Base-by-base conservation (phyloP, 164 flowering plant species). In the Echeveria elegans region DNA sequence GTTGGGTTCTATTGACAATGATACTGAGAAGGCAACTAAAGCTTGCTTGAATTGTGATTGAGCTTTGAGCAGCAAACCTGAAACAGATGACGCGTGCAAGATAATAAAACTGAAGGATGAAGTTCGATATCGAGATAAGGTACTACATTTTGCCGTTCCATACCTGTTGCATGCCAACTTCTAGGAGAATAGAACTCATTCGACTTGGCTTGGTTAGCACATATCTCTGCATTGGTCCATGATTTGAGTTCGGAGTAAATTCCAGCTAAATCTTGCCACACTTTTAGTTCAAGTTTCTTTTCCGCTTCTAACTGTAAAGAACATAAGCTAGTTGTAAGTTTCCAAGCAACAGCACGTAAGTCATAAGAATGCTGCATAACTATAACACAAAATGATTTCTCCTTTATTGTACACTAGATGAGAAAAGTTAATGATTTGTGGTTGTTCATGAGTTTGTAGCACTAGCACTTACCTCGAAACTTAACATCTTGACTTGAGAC, bases 91-190 rank as follows among this genome's bases (percentile, higher is more conserved):
- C 15, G 31, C 64, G 34, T 15, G n/a, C 10, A 63, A n/a, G 40
- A 36, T n/a, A 9, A 63, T 19, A n/a, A 63, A 36, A 7, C 23
- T 5, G 65, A 11, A 60, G 18, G 6, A 61, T 18, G 21, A 62
- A 31, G 41, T 28, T 19, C 29, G 26, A 47, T 2, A 47, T 6
- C 26, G 16, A 18, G 52, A 52, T 21, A 19, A 11, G 6, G 14
- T 5, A 15, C n/a, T 29, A 16, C 16, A 28, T 5, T 23, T 21
- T 34, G 60, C 41, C 29, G 0, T 9, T 65, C 68, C 36, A 26
- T 37, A 93, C 99, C 99, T 81, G 88, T 77, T 53, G 78, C 69
- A 74, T 91, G 96, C 96, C 97, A 95, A 77, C 74, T 72, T 53
- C 80, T 77, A 0, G 94, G 85, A 69, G 85, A 85, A 73, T 78